These are phyloP conservation scores for Pseudopithomyces maydicus DNA, from an alignment of 2,329 filamentous ascomycete species.

Conservation along the genomic window DNA sequence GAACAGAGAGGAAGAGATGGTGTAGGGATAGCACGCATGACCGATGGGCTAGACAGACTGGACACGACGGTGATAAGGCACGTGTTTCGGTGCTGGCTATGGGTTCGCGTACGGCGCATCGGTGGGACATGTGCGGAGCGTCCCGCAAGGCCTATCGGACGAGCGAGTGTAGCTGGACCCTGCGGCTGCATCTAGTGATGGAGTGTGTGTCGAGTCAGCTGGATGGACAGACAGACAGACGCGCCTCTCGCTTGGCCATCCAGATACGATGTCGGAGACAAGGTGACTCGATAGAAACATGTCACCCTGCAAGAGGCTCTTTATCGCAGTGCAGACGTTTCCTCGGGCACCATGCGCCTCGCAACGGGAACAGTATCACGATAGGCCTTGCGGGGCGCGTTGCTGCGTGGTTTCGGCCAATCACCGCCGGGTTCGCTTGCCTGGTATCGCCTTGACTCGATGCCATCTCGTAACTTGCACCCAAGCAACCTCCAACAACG, in stretches of 20 bases:
- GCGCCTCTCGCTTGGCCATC: background rate
- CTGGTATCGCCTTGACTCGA: slow-evolving; percentile 3
- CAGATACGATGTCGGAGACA: slow-evolving; percentile 17
- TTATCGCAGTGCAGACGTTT: slow-evolving; percentile 20
- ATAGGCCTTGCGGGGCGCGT: slow-evolving; percentile 1
- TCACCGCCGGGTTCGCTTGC: background rate
- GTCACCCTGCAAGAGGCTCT: slow-evolving; percentile 28
- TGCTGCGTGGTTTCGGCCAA: slow-evolving; percentile 1
- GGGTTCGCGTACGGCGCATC: slow-evolving; percentile 1
- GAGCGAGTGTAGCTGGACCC: background rate
- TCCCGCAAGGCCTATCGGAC: slow-evolving; percentile 6
- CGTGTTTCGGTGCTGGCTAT: no score
- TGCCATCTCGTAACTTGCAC: slow-evolving; percentile 3
- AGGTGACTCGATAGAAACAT: slow-evolving; percentile 39
- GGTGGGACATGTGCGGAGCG: background rate
- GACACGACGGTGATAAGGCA: background rate
- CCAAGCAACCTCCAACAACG: background rate
- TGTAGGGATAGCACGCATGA: background rate
- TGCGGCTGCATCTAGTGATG: slow-evolving; percentile 20
- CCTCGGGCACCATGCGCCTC: background rate
- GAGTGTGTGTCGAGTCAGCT: background rate
- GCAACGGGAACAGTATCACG: background rate
- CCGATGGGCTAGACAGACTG: background rate
- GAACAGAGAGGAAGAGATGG: background rate
- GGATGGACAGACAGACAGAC: no score